Conservation (phyloP, 768 basidiomycete species). For the Suillus luteus region DNA sequence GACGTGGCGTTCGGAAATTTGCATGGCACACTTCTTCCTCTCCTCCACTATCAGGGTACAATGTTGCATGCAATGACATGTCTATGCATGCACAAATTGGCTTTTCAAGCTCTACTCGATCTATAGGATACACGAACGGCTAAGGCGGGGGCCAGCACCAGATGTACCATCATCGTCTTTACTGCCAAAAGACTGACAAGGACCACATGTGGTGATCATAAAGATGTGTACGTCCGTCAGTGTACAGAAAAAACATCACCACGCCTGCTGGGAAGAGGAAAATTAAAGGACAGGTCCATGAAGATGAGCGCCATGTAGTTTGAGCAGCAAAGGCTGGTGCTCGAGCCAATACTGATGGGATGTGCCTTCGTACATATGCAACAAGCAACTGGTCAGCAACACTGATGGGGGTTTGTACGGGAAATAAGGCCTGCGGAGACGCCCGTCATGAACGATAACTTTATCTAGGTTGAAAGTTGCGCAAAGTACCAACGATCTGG, state of each 20-base stretch:
- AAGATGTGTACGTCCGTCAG: too few relatives aligned
- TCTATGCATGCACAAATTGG: neutral
- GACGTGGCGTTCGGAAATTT: slow-evolving; percentile 2
- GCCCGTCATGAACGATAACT: neutral
- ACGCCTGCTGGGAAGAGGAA: neutral
- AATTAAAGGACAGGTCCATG: neutral
- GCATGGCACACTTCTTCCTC: too few relatives aligned
- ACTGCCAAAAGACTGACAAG: too few relatives aligned
- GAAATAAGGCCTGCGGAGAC: neutral
- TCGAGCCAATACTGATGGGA: neutral
- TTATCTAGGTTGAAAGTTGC: neutral
- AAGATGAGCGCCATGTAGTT: neutral
- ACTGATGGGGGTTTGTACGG: neutral
- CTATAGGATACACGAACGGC: neutral
- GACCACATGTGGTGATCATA: too few relatives aligned
- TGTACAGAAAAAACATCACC: neutral
- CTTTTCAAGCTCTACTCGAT: neutral
- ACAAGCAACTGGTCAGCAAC: neutral
- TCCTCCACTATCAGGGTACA: too few relatives aligned
- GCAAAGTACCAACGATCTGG: neutral
- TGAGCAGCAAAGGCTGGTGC: neutral
- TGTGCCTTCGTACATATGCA: neutral
- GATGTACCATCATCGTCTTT: too few relatives aligned
- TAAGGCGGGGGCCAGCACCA: too few relatives aligned
- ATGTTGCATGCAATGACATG: too few relatives aligned